Base-by-base conservation (phyloP, 2,329 filamentous ascomycete species). In the Colletotrichum nymphaeae region DNA sequence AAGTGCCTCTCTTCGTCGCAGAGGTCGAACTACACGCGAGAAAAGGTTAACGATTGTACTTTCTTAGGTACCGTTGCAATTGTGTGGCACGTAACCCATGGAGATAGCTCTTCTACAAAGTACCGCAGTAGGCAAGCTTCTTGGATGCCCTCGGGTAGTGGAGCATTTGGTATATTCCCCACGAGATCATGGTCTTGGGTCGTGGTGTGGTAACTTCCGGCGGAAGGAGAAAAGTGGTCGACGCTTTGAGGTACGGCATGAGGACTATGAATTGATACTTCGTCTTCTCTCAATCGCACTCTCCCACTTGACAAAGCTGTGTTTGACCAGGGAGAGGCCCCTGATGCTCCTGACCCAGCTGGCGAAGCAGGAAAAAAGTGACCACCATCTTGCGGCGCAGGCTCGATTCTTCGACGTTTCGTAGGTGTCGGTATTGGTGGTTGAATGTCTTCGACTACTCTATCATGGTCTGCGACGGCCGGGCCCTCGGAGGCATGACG, bases 1-100 rank as follows among this genome's bases (percentile, higher is more conserved):
- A 84, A 84, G 55, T 84, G 83, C 5, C 83, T 75, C 46, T 81
- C 77, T 19, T 83, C 81, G n/a, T 84, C 83, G 22, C 83, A 84
- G 1, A 84, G 77, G 35, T 84, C 83, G 68, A 84, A 82, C 83
- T 84, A 49, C 12, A 46, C 7, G 16, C 14, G 37, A 42, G 37
- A 37, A 7, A 3, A 6, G 9, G 65, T 80, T 57, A 56, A 37
- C 11, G n/a, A 12, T 22, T 19, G 5, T 11, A 6, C 0, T 7
- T 22, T 1, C 8, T 19, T 42, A 6, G 6, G 2, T 0, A 11
- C 32, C 4, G 32, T 22, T 42, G 37, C 14, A 42, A 42, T 2
- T 12, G 9, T 28, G 11, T 2, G 3, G 3, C 24, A 65, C 19
- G 75, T 62, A 78, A 84, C 83, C 83, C 83, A 84, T 60, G 82